Conservation (phyloP, 768 basidiomycete genomes). For the Inosperma sp. region DNA sequence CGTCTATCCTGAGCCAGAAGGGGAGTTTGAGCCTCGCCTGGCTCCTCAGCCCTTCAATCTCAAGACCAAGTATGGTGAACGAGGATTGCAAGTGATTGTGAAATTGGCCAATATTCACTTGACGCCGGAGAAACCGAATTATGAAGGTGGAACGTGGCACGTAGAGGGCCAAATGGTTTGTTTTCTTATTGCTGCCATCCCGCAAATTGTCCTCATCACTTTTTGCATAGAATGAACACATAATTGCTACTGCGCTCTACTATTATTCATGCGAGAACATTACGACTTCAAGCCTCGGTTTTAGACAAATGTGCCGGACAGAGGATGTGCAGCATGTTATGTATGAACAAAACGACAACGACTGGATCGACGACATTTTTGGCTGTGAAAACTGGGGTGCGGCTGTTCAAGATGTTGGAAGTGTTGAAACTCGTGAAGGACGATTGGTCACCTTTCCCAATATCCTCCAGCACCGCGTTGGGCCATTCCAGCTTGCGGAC, state of each 20-base stretch:
- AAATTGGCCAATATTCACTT: slow-evolving; percentile 21
- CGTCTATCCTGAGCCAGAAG: slow-evolving; percentile 22
- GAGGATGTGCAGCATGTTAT: slow-evolving; percentile 4
- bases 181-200: neutral
- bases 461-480: slow-evolving; percentile 38
- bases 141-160: slow-evolving; percentile 18
- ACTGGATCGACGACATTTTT: slow-evolving; percentile 28
- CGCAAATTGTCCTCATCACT: neutral
- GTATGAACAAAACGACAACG: slow-evolving; percentile 25
- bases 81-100: slow-evolving; percentile 20
- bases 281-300: slow-evolving; percentile 20
- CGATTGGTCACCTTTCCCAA: slow-evolving; percentile 40
- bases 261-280: too few species aligned
- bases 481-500: slow-evolving; percentile 35
- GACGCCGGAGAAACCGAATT: slow-evolving; percentile 17
- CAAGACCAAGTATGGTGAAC: neutral
- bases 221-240: slow-evolving; percentile 31
- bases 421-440: slow-evolving; percentile 31
- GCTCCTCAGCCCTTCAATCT: neutral
- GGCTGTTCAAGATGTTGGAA: slow-evolving; percentile 29
- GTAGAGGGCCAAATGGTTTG: slow-evolving; percentile 18
- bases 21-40: too few species aligned
- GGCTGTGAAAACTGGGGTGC: slow-evolving; percentile 24
- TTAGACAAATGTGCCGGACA: slow-evolving; percentile 17
- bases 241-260: slow-evolving; percentile 26